Evolutionary conservation across 2,329 filamentous ascomycete species (phyloP).

Genomic region (Ascochyta koolunga): DNA sequence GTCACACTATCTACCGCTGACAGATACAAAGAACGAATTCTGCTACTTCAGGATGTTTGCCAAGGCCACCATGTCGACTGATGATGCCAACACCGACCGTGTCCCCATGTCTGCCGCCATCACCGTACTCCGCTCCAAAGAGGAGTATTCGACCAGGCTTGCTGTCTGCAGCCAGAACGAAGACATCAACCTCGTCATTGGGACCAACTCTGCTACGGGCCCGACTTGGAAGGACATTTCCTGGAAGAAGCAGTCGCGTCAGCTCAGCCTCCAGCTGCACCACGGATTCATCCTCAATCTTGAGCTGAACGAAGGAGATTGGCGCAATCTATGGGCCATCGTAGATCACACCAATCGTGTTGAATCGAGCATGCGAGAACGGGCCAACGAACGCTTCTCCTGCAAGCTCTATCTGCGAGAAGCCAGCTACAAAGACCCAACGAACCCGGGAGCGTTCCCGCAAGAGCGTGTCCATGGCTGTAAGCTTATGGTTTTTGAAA

Average conservation of each 20-base stretch:
- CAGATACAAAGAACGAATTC: conserved; percentile 76
- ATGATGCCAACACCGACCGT: conserved; percentile 68
- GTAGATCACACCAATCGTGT: conserved; percentile 84
- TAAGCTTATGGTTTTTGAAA: conserved; percentile 77
- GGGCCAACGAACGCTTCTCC: conserved; percentile 71
- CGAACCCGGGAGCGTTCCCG: conserved; percentile 75
- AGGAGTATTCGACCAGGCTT: conserved; percentile 72
- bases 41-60: conserved; percentile 80
- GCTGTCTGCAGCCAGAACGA: conserved; percentile 81
- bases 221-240: conserved; percentile 81
- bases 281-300: conserved; percentile 76
- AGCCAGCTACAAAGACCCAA: conserved; percentile 81
- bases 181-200: conserved; percentile 75
- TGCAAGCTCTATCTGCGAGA: conserved; percentile 73
- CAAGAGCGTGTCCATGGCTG: conserved; percentile 74
- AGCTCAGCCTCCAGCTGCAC: conserved; percentile 72
- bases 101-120: conserved; percentile 76
- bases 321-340: conserved; percentile 78
- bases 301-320: conserved; percentile 77
- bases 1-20: conserved; percentile 73
- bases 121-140: conserved; percentile 73
- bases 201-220: conserved; percentile 69
- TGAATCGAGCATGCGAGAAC: conserved; percentile 71
- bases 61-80: conserved; percentile 75
- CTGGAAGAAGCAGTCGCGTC: conserved; percentile 73